Percentiles rank a stretch among this genome's conserved stretches.
These are phyloP conservation scores for Pyricularia grisea DNA, from an alignment of 2,329 filamentous ascomycete genomes.

Conservation along the genomic window DNA sequence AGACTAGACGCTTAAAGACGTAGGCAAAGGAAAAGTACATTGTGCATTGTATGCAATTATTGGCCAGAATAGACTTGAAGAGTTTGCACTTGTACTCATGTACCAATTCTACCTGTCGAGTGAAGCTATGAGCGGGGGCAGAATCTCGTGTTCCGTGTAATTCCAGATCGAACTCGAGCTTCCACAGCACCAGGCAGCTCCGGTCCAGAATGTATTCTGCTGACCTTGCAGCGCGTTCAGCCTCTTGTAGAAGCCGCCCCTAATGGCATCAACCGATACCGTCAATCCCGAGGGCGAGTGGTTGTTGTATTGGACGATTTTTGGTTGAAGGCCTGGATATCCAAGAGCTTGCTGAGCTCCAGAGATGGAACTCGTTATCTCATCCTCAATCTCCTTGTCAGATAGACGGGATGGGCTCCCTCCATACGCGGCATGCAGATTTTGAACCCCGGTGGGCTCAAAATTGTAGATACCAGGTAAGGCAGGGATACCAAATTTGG, in stretches of 20 bases:
- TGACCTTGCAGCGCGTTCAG: conserved; percentile 22
- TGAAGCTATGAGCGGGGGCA: neutral
- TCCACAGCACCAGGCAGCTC: conserved; percentile 12
- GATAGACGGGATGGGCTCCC: neutral
- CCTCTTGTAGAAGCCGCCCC: conserved; percentile 18
- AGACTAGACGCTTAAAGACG: too few species aligned
- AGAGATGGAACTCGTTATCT: neutral
- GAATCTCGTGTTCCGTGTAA: neutral
- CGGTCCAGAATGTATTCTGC: conserved; percentile 23
- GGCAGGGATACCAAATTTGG: neutral
- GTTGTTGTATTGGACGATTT: neutral
- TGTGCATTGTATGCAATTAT: too few species aligned
- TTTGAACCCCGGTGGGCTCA: neutral
- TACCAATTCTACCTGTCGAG: neutral
- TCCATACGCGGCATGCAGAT: neutral
- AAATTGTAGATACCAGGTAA: neutral
- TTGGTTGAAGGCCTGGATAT: neutral
- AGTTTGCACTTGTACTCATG: too few species aligned
- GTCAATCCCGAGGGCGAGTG: conserved; percentile 15
- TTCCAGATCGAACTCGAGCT: neutral
- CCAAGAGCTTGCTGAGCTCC: neutral
- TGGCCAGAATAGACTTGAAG: too few species aligned
- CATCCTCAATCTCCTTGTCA: neutral
- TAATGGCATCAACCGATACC: conserved; percentile 15
- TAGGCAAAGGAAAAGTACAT: too few species aligned